phyloP scores from a whole-genome alignment of 805 yeast genomes.

The Candida koratica region DNA sequence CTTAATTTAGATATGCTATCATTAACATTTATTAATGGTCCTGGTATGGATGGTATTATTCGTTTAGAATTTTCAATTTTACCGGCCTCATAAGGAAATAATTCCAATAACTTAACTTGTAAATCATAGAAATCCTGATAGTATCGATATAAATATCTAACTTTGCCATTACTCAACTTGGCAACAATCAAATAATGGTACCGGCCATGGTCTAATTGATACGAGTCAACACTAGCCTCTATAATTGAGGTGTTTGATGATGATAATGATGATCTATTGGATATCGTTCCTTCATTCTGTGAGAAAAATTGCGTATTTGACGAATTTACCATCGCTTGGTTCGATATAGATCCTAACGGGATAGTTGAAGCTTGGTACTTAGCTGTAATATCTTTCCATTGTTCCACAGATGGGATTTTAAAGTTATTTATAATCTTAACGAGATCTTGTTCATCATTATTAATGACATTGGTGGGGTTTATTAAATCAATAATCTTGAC shows the following conservation, averaged over 20 bases:
- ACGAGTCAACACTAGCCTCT: slow-evolving; percentile 75
- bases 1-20: slow-evolving; percentile 59
- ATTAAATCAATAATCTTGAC: slow-evolving; percentile 80
- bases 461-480: slow-evolving; percentile 21
- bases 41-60: slow-evolving; percentile 90
- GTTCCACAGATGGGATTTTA: slow-evolving; percentile 85
- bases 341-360: slow-evolving; percentile 52
- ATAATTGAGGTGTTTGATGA: slow-evolving; percentile 36
- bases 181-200: slow-evolving; percentile 83
- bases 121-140: slow-evolving; percentile 96
- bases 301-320: slow-evolving; percentile 38
- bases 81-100: slow-evolving; percentile 92
- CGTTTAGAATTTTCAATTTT: slow-evolving; percentile 71
- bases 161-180: slow-evolving; percentile 61
- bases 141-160: slow-evolving; percentile 73
- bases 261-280: slow-evolving; percentile 28
- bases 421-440: slow-evolving; percentile 55
- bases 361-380: slow-evolving; percentile 88
- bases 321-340: slow-evolving; percentile 27
- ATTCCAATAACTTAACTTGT: slow-evolving; percentile 76
- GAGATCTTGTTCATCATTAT: slow-evolving; percentile 45
- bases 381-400: slow-evolving; percentile 90
- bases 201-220: slow-evolving; percentile 76
- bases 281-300: slow-evolving; percentile 14
- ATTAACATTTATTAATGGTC: slow-evolving; percentile 88